Conservation (phyloP, 495 filamentous ascomycete genomes). For the Venustampulla echinocandica region DNA sequence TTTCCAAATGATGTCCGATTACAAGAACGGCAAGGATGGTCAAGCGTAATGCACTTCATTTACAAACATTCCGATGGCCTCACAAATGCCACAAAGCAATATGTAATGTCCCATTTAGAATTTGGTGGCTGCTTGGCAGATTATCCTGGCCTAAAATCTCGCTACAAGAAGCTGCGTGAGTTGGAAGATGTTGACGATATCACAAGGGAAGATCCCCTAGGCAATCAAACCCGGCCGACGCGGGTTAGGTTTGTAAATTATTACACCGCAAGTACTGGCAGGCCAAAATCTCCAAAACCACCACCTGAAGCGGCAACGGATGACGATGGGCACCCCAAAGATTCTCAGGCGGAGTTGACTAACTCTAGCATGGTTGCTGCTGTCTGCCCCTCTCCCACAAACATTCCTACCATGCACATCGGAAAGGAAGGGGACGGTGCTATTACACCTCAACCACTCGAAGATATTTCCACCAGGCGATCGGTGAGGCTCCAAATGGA, state of each 20-base stretch:
- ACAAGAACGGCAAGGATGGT: conserved; percentile 54
- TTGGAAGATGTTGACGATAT: conserved; percentile 58
- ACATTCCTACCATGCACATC: conserved; percentile 29
- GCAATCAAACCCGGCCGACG: conserved; percentile 11
- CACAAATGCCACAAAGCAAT: conserved; percentile 56
- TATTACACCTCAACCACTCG: conserved; percentile 15
- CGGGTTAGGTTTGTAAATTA: conserved; percentile 80
- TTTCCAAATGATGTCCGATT: conserved; percentile 65
- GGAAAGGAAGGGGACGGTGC: conserved; percentile 31
- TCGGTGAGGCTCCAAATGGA: conserved; percentile 13
- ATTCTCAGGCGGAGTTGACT: conserved; percentile 11
- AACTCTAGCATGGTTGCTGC: conserved; percentile 16
- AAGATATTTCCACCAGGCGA: conserved; percentile 5
- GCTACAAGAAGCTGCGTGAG: conserved; percentile 57
- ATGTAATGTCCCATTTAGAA: conserved; percentile 72
- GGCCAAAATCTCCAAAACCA: conserved; percentile 35
- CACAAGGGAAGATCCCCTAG: conserved; percentile 10
- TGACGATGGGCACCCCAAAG: not conserved
- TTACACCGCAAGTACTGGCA: conserved; percentile 75
- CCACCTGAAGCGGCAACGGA: not conserved
- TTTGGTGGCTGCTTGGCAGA: conserved; percentile 78
- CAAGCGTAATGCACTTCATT: conserved; percentile 65
- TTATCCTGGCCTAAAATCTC: conserved; percentile 54
- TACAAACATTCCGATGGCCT: conserved; percentile 68
- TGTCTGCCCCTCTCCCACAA: not conserved